Conservation (phyloP, 2,329 filamentous ascomycete genomes). For the Mycogone perniciosa region DNA sequence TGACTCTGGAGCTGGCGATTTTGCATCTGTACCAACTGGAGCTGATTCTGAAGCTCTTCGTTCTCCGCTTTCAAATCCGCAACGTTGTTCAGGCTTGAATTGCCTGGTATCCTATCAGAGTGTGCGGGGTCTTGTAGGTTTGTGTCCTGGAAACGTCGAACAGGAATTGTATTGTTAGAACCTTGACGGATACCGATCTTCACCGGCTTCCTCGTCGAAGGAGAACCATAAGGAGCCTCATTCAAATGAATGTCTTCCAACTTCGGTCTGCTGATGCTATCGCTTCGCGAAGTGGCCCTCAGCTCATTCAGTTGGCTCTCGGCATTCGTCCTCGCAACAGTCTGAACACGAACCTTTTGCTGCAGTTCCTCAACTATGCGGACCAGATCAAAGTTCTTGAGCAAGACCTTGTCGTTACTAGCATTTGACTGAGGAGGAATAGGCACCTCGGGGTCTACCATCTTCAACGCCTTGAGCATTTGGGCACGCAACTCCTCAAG, state of each 20-base stretch:
- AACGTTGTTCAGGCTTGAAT: conserved; percentile 74
- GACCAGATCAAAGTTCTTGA: conserved; percentile 74
- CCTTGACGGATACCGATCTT: conserved; percentile 52
- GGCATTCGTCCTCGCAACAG: conserved; percentile 72
- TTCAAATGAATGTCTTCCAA: conserved; percentile 85
- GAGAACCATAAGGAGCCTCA: conserved; percentile 69
- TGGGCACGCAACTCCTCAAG: conserved; percentile 73
- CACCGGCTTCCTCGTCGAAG: conserved; percentile 58
- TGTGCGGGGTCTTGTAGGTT: conserved; percentile 66
- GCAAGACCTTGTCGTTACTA: conserved; percentile 58
- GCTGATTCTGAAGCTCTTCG: conserved; percentile 86
- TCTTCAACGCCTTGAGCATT: conserved; percentile 74
- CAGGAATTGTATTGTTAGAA: conserved; percentile 73
- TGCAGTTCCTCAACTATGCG: conserved; percentile 85
- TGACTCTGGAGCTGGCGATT: conserved; percentile 89
- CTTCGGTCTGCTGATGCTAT: conserved; percentile 64
- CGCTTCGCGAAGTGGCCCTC: conserved; percentile 60
- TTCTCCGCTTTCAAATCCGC: conserved; percentile 89
- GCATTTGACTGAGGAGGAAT: conserved; percentile 56
- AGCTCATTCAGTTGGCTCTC: conserved; percentile 77
- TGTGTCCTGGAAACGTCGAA: conserved; percentile 60
- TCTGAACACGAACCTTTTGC: conserved; percentile 76
- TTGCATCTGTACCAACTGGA: conserved; percentile 91
- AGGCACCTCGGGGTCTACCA: conserved; percentile 71
- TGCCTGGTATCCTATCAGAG: conserved; percentile 78